Conservation (phyloP, 2,329 filamentous ascomycete species). For the Stagonosporopsis chrysanthemi region DNA sequence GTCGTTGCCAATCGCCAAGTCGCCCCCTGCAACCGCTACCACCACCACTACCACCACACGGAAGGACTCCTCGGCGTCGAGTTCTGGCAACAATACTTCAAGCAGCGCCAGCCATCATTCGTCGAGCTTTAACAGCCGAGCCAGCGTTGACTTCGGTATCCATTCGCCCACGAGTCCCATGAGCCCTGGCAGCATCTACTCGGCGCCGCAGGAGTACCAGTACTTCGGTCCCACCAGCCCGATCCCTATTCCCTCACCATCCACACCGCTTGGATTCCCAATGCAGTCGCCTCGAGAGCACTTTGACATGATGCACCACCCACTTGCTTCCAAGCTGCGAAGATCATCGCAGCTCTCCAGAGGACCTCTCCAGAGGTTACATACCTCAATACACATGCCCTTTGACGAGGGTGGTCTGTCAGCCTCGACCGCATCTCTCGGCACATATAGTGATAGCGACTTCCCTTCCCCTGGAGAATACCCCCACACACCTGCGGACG, state of each 20-base stretch:
- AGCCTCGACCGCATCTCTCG: conserved; percentile 55
- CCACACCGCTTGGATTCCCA: conserved; percentile 48
- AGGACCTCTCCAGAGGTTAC: conserved; percentile 53
- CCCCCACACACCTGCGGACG: conserved; percentile 56
- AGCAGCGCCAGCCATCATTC: conserved; percentile 36
- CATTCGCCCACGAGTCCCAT: conserved; percentile 47
- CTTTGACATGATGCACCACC: conserved; percentile 45
- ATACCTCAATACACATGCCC: conserved; percentile 51
- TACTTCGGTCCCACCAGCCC: conserved; percentile 49
- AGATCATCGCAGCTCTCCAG: conserved; percentile 47
- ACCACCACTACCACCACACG: conserved; percentile 34
- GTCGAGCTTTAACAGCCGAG: conserved; percentile 37
- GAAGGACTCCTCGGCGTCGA: conserved; percentile 38
- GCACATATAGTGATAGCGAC: conserved; percentile 58
- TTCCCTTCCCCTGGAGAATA: conserved; percentile 58
- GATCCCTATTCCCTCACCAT: conserved; percentile 50
- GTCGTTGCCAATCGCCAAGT: conserved; percentile 70
- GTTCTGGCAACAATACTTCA: conserved; percentile 26
- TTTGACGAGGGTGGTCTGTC: conserved; percentile 54
- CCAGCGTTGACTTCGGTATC: conserved; percentile 46
- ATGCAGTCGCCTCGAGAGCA: conserved; percentile 48
- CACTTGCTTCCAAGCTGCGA: conserved; percentile 48
- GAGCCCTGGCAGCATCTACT: conserved; percentile 44
- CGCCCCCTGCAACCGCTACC: conserved; percentile 37
- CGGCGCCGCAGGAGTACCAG: conserved; percentile 47